Conservation (phyloP, 495 filamentous ascomycete genomes). For the Sphaerosporella brunnea region DNA sequence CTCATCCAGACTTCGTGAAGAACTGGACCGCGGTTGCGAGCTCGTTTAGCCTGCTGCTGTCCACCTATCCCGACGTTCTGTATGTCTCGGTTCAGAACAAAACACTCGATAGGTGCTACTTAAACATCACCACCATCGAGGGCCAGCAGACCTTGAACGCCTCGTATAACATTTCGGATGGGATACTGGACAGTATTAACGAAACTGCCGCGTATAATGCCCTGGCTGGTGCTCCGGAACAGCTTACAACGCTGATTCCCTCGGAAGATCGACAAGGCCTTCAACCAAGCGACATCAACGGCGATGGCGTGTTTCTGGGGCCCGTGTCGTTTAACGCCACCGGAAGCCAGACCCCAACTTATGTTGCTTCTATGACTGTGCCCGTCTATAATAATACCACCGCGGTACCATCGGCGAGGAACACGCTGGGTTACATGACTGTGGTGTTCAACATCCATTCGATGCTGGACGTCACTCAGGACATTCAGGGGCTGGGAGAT, state of each 20-base stretch:
- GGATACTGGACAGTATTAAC: constrained; percentile 29
- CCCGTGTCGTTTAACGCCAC: constrained; percentile 35
- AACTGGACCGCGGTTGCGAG: constrained; percentile 3
- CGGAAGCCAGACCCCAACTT: constrained; percentile 27
- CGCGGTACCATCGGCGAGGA: constrained; percentile 15
- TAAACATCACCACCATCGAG: constrained; percentile 1
- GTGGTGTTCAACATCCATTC: constrained; percentile 36
- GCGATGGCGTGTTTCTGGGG: constrained; percentile 36
- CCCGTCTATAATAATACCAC: constrained; percentile 47
- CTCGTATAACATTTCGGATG: constrained; percentile 35
- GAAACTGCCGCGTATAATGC: constrained; percentile 13
- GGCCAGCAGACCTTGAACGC: neutral
- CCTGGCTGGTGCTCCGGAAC: constrained; percentile 29
- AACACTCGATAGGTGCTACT: constrained; percentile 1
- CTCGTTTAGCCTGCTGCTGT: constrained; percentile 3
- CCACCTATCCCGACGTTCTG: constrained; percentile 5
- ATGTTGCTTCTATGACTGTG: constrained; percentile 44
- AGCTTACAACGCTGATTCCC: constrained; percentile 14
- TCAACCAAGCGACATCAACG: constrained; percentile 7
- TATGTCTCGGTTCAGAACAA: constrained; percentile 7
- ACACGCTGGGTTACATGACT: constrained; percentile 39
- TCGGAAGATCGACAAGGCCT: constrained; percentile 30
- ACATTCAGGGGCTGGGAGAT: constrained; percentile 37
- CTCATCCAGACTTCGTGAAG: neutral
- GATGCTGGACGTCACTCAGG: constrained; percentile 38